These are phyloP conservation scores for Endocladia muricata DNA, from an alignment of 31 red algal species.

Conservation along the genomic window DNA sequence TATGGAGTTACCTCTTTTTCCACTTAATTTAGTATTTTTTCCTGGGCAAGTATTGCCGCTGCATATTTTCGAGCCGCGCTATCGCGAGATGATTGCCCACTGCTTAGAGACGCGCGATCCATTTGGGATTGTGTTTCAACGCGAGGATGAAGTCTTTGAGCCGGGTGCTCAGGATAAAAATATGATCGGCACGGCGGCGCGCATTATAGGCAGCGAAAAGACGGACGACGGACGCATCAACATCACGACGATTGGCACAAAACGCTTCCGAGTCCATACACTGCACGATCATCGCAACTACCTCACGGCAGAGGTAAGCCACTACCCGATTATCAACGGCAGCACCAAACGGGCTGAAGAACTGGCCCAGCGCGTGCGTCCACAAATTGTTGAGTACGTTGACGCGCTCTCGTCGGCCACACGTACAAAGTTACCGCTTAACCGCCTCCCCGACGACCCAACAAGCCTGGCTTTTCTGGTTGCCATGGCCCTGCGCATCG, in stretches of 20 bases:
- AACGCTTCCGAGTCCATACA: conserved; percentile 7
- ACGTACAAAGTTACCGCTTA: too few species aligned
- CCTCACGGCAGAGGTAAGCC: too few species aligned
- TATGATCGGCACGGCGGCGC: neutral
- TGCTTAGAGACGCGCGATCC: conserved; percentile 40
- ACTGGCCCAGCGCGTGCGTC: too few species aligned
- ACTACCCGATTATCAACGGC: too few species aligned
- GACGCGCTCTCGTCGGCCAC: too few species aligned
- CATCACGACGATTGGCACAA: neutral
- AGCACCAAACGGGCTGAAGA: too few species aligned
- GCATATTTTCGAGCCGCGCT: conserved; percentile 79
- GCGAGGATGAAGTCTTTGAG: conserved; percentile 7
- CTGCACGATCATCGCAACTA: too few species aligned
- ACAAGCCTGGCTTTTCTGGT: too few species aligned
- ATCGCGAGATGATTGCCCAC: conserved; percentile 50
- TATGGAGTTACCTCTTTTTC: conserved; percentile 62
- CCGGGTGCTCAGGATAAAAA: neutral
- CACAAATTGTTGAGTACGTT: too few species aligned
- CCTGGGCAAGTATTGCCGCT: conserved; percentile 35
- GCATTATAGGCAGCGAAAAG: neutral
- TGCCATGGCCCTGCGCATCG: too few species aligned
- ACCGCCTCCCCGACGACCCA: too few species aligned
- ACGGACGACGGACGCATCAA: neutral
- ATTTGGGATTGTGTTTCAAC: conserved; percentile 52
- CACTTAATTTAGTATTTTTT: conserved; percentile 36